Base-by-base conservation (phyloP, 2,329 filamentous ascomycete genomes). In the Intubia oerlemansii region DNA sequence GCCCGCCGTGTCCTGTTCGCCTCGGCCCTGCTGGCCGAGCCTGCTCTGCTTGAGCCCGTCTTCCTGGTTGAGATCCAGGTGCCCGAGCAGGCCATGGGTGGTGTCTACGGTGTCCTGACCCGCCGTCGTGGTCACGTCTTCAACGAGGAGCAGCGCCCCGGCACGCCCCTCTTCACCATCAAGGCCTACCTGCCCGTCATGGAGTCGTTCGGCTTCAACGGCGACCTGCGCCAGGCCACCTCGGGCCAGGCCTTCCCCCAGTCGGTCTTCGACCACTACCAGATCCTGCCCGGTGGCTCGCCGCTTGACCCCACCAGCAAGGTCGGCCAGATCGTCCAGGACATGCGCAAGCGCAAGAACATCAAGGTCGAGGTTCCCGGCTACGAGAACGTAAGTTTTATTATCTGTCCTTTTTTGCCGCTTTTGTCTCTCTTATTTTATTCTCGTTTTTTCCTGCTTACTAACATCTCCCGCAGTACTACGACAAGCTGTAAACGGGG, bases 31-130 rank as follows among this genome's bases (percentile, higher is more conserved):
- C 70, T 98, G 45, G 84, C 88, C 47, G 71, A 91, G 44, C 88
- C 88, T 42, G 73, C 70, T 57, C 72, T 98, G 39, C 74, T 82
- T 47, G 88, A 98, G 71, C 88, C 88, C 51, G 79, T 98, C 60
- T 98, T 90, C 78, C 66, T 93, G 54, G 82, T 92, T 56, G 88
- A 98, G 61, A 98, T 98, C 58, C 84, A 93, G 66, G 88, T 98
- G 39, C 85, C 85, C 49, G 88, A 98, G 70, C 65, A 74, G 51
- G 85, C 88, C 54, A 95, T 98, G 88, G 88, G 88, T 70, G 88
- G 88, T 71, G 91, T 98, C 59, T 98, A 98, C 63, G 79, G 84
- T 76, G 84, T 93, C 52, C 79, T 98, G 48, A 93, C 84, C 60
- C 78, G 84, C 52, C 69, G 84, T 58, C 76, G 88, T 78, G 88